Percentiles rank a stretch among this genome's conserved stretches.
phyloP scores from a whole-genome alignment of 345 rosid genomes.

The Citrus hindsii region DNA sequence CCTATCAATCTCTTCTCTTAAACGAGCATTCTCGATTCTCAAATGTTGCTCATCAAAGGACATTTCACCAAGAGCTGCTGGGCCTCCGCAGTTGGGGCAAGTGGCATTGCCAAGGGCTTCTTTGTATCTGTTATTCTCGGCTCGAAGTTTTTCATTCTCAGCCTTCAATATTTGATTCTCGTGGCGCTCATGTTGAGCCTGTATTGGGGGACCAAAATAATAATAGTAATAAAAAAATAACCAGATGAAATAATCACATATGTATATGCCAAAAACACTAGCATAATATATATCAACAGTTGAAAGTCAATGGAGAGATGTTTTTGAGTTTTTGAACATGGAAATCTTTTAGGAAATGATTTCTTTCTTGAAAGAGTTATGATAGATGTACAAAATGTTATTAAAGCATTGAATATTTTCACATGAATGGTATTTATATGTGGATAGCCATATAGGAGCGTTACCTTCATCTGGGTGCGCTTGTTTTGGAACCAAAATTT shows the following conservation, averaged over 20 bases:
- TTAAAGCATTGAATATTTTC: background rate
- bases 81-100: conserved; percentile 92
- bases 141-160: conserved; percentile 84
- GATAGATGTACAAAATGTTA: background rate
- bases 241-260: too few relatives aligned
- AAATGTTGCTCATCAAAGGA: conserved; percentile 95
- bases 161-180: conserved; percentile 76
- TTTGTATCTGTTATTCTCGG: conserved; percentile 73
- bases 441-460: background rate
- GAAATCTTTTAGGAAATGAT: background rate
- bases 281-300: background rate
- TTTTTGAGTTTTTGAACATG: background rate
- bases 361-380: background rate
- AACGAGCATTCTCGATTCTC: conserved; percentile 84
- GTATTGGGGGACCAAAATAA: background rate
- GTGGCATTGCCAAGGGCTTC: conserved; percentile 71
- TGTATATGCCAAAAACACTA: background rate
- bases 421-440: too few relatives aligned
- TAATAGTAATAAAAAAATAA: too few relatives aligned
- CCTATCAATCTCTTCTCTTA: conserved; percentile 90
- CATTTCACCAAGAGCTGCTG: conserved; percentile 86
- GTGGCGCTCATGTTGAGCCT: conserved; percentile 89
- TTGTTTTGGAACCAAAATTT: conserved; percentile 99
- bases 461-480: conserved; percentile 97
- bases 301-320: background rate